These are phyloP conservation scores for Pyrenula massariospora DNA, from an alignment of 495 filamentous ascomycete species.

Conservation along the genomic window DNA sequence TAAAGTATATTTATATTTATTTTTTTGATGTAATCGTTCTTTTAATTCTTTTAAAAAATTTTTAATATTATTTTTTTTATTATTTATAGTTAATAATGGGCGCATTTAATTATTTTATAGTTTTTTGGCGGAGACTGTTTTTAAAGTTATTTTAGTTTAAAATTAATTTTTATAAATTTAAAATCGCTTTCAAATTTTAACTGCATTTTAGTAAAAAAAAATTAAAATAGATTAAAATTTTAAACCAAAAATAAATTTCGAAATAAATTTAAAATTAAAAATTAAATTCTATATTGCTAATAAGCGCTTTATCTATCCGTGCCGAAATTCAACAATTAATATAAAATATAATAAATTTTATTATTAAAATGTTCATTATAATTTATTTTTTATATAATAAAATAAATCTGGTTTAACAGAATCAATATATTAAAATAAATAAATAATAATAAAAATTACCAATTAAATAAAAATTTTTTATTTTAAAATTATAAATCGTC, in stretches of 20 bases:
- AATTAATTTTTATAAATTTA: slow-evolving; percentile 5
- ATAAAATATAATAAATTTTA: slow-evolving; percentile 9
- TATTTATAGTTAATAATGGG: slow-evolving; percentile 6
- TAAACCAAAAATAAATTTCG: slow-evolving; percentile 7
- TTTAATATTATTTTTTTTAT: slow-evolving; percentile 11
- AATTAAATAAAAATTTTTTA: slow-evolving; percentile 9
- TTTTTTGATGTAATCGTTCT: slow-evolving; percentile 5
- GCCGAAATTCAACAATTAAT: slow-evolving; percentile 7
- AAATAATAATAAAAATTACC: not conserved
- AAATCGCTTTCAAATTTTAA: slow-evolving; percentile 5
- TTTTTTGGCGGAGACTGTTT: not conserved
- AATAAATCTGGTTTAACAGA: slow-evolving; percentile 13
- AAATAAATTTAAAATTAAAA: slow-evolving; percentile 10
- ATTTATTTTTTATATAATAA: slow-evolving; percentile 9
- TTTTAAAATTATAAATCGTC: slow-evolving; percentile 12
- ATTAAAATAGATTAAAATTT: slow-evolving; percentile 14
- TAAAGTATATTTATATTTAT: not conserved
- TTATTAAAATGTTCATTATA: slow-evolving; percentile 7
- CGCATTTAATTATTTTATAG: not conserved
- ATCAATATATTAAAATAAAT: slow-evolving; percentile 4
- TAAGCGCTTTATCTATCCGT: slow-evolving; percentile 8
- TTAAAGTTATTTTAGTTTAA: slow-evolving; percentile 5
- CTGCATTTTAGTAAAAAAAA: slow-evolving; percentile 11
- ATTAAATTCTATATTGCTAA: slow-evolving; percentile 9
- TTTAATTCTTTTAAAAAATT: slow-evolving; percentile 9